Base-by-base conservation (phyloP, 805 yeast genomes). In the Wickerhamomyces bovis region DNA sequence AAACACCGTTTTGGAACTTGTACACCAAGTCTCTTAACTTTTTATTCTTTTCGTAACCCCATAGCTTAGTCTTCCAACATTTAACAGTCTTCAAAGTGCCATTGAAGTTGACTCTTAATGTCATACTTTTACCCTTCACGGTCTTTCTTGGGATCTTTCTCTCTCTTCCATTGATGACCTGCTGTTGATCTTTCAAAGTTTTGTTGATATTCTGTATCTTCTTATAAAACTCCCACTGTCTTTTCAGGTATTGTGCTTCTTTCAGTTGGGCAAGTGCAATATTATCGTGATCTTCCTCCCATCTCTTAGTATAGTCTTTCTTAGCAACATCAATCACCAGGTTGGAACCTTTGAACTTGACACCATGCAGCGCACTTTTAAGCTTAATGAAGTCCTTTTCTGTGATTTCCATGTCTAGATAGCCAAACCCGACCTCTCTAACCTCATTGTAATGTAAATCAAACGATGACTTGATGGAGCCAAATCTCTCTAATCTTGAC, bases 1-100 rank as follows among this genome's bases (percentile, higher is more conserved):
- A 89, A 41, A 73, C 76, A 0, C 85, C 86, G 50, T 82, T 76
- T 10, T 65, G 69, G 61, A 77, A 90, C 45, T 71, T 69, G 64
- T 72, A 76, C 0, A 83, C 85, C 53, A 89, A 70, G 54, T 84
- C 94, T 30, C 75, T 72, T 3, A 73, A 62, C 3, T 73, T 69
- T 56, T 77, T 83, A 52, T 78, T 75, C 67, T 85, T 86, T 53
- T 85, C 89, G 50, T 79, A 75, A 3, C 98, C 98, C 99, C 99
- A 92, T 38, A 94, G 73, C 61, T 89, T 89, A 28, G 83, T 79
- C 66, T 89, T 89, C 55, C 75, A 76, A 53, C 83, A 70, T 55
- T 77, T 78, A 47, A 85, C 65, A 6, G 71, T 70, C 63, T 77
- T 81, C 44, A 78, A 65, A 41, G 66, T 75, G 7, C 83, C 88